phyloP scores from a whole-genome alignment of 1,284 basidiomycete species.

The Boletellus deceptivus region DNA sequence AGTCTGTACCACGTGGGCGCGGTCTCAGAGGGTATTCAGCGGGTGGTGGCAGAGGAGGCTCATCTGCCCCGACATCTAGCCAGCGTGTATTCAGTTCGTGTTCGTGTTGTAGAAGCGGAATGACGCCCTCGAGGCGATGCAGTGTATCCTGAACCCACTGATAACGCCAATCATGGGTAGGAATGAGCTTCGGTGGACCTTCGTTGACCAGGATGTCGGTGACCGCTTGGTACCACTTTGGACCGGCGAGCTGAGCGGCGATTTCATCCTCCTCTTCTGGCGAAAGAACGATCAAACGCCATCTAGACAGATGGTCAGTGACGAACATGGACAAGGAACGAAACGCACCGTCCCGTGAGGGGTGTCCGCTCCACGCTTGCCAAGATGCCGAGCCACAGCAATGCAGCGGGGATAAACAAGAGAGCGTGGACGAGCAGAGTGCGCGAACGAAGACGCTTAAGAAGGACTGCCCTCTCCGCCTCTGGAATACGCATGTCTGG shows the following conservation, averaged over 20 bases:
- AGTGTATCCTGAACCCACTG: constrained; percentile 77
- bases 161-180: constrained; percentile 80
- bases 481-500: constrained; percentile 46
- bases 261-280: constrained; percentile 90
- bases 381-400: constrained; percentile 75
- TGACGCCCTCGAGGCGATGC: constrained; percentile 66
- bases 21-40: constrained; percentile 66
- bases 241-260: constrained; percentile 69
- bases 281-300: constrained; percentile 83
- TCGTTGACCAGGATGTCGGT: constrained; percentile 73
- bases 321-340: background rate
- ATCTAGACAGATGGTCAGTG: constrained; percentile 44
- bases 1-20: constrained; percentile 67
- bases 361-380: constrained; percentile 82
- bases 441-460: constrained; percentile 47
- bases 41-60: constrained; percentile 67
- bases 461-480: constrained; percentile 46
- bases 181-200: constrained; percentile 60
- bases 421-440: constrained; percentile 57
- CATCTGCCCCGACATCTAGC: constrained; percentile 49
- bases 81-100: constrained; percentile 52
- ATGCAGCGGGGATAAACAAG: constrained; percentile 60
- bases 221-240: constrained; percentile 84
- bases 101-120: constrained; percentile 64
- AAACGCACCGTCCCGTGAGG: constrained; percentile 72